phyloP scores from a whole-genome alignment of 2,329 filamentous ascomycete genomes.

The Colletotrichum sp. region DNA sequence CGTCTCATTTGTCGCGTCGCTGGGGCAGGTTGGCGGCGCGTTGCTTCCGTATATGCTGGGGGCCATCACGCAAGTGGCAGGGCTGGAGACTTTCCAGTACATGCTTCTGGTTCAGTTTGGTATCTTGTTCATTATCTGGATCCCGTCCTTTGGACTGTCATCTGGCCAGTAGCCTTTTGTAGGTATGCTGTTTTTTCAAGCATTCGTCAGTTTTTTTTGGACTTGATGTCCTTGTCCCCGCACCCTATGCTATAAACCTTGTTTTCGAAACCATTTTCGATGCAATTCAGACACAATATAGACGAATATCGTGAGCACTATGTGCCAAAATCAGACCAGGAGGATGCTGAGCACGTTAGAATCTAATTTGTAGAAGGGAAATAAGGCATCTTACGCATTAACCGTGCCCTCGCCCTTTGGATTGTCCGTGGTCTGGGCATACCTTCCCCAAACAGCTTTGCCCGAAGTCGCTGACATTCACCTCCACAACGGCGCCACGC shows the following conservation, averaged over 20 bases:
- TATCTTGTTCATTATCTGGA: constrained; percentile 22
- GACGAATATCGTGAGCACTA: neutral
- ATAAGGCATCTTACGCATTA: neutral
- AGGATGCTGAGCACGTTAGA: neutral
- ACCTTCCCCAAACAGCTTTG: too few relatives aligned
- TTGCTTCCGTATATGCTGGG: constrained; percentile 48
- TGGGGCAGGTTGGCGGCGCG: constrained; percentile 49
- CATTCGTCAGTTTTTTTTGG: neutral
- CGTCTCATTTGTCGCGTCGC: constrained; percentile 46
- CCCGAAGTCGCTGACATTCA: neutral
- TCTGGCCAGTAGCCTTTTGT: neutral
- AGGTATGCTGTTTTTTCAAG: neutral
- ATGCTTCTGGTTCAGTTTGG: constrained; percentile 29
- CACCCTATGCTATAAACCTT: neutral
- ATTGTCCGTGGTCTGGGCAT: too few relatives aligned
- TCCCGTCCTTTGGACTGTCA: neutral
- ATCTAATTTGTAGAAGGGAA: neutral
- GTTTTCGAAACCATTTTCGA: neutral
- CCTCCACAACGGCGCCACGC: neutral
- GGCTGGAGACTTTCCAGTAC: constrained; percentile 40
- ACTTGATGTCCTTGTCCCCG: neutral
- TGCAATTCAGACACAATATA: neutral
- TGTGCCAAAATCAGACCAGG: neutral
- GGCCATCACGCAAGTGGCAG: constrained; percentile 39
- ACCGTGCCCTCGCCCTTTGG: neutral